Evolutionary conservation across 306 rosid species (phyloP), one percentile per base, ranked within the genome.

Genomic region (Vicia faba): DNA sequence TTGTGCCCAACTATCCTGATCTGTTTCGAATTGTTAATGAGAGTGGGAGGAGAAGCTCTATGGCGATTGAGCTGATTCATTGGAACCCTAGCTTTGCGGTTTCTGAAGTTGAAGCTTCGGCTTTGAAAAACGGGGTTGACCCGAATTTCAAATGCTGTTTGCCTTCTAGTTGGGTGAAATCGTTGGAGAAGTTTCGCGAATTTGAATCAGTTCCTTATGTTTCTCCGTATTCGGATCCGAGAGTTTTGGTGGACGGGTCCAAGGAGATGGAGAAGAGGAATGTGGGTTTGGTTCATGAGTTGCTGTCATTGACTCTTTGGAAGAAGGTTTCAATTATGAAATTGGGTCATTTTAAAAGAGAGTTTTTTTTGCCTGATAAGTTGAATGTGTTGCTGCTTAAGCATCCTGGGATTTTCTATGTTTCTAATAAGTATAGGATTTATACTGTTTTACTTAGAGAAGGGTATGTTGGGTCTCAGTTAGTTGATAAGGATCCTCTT

Each of bases 251-350:
- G 61, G 86, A 78, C 25, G 95, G 86, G 48, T 77, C 95, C 0
- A 78, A 39, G 82, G 95, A 82, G 81, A 83, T 82, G 86, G 96
- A 92, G 79, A 92, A 92, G 81, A 87, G 92, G 81, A 83, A 80
- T 1, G 84, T 92, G 38, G 92, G 84, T 8, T 72, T 92, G 84
- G 76, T 92, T 46, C 96, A 87, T 63, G 98, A 89, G 86, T 67
- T 92, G 74, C 73, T 92, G 79, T 85, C 92, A 0, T 78, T 92
- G 82, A 87, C 86, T 49, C 74, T 87, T 36, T 92, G 96, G 96
- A 92, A 89, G 78, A 92, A 87, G 71, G 72, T 80, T 20, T 92
- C 93, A 9, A 89, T 92, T 64, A 29, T 83, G 77, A 89, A 92
- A 79, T 84, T 92, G 11, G 83, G 95, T 16, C 91, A 92, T 81